Evolutionary conservation across 108 stramenopile genomes (phyloP), one percentile per base, ranked within the genome.

Genomic region (Nitzschia inconspicua): DNA sequence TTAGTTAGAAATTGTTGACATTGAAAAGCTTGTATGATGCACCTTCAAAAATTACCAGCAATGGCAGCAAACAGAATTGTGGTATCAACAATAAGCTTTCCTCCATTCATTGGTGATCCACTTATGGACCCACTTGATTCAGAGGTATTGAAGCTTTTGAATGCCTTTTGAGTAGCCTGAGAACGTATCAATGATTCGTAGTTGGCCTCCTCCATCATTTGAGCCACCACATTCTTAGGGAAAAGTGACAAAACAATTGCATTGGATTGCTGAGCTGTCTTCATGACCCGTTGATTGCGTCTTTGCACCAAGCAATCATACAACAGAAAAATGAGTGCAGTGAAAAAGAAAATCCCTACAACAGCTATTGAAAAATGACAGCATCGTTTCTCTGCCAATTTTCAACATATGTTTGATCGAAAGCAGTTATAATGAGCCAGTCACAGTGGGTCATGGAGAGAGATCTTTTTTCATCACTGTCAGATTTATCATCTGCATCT

Each of bases 231-330:
- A 4, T 50, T 53, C 4, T 75, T 57, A 32, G 77, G 79, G 57
- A 83, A 86, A 46, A 86, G 73, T 14, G 65, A 56, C 35, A 77
- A 64, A 19, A 86, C 85, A 43, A 86, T 80, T 26, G 57, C 72
- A 19, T 47, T 69, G 0, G 72, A 65, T 47, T 68, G 66, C 6
- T 29, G 54, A 6, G 85, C 85, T 20, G 66, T 52, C 4, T 60
- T 41, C 26, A 37, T 49, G 3, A 79, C 70, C 30, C 56, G 44
- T 47, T 66, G 48, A 50, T 80, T 78, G 31, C 81, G 76, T 25
- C 77, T 53, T 60, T 78, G 73, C 3, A 83, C 79, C 5, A 80
- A 56, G 7, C 39, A 71, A 70, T 86, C 85, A 50, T 83, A 86
- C 2, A 74, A 32, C 5, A 82, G 32, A 57, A 86, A 86, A 1